phyloP scores from a whole-genome alignment of 2,329 filamentous ascomycete species.

The Nectriaceae sp. region DNA sequence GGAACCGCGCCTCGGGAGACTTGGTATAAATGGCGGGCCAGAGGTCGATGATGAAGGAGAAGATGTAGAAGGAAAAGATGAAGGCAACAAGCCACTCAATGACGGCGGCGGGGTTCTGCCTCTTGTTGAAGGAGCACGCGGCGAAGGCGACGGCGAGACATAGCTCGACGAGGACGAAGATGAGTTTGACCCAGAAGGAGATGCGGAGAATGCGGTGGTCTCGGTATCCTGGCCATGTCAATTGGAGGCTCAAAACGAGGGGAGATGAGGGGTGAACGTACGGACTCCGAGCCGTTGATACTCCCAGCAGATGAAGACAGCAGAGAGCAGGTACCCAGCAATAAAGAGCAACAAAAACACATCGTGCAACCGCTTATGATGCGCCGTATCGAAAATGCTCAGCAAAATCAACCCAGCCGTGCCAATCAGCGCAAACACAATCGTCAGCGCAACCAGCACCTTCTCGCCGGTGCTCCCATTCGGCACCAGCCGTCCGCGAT shows the following conservation, averaged over 20 bases:
- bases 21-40: slow-evolving; percentile 72
- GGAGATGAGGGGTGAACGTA: slow-evolving; percentile 41
- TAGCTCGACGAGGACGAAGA: slow-evolving; percentile 81
- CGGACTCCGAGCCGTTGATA: slow-evolving; percentile 82
- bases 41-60: slow-evolving; percentile 86
- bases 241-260: slow-evolving; percentile 1
- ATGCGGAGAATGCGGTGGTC: slow-evolving; percentile 70
- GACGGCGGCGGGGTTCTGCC: slow-evolving; percentile 70
- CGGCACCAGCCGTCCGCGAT: slow-evolving; percentile 74
- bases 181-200: slow-evolving; percentile 86
- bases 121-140: slow-evolving; percentile 48
- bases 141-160: slow-evolving; percentile 74
- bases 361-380: slow-evolving; percentile 68
- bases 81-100: slow-evolving; percentile 80
- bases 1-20: slow-evolving; percentile 28
- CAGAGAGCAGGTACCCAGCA: slow-evolving; percentile 79
- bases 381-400: slow-evolving; percentile 81
- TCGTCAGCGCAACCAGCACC: slow-evolving; percentile 60
- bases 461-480: slow-evolving; percentile 69
- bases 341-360: slow-evolving; percentile 83
- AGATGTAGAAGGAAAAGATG: slow-evolving; percentile 84
- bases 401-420: slow-evolving; percentile 80
- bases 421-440: slow-evolving; percentile 71
- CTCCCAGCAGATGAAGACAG: slow-evolving; percentile 87
- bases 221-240: slow-evolving; percentile 59